phyloP scores from a whole-genome alignment of 2,329 filamentous ascomycete species.

The Fusarium aywerte region DNA sequence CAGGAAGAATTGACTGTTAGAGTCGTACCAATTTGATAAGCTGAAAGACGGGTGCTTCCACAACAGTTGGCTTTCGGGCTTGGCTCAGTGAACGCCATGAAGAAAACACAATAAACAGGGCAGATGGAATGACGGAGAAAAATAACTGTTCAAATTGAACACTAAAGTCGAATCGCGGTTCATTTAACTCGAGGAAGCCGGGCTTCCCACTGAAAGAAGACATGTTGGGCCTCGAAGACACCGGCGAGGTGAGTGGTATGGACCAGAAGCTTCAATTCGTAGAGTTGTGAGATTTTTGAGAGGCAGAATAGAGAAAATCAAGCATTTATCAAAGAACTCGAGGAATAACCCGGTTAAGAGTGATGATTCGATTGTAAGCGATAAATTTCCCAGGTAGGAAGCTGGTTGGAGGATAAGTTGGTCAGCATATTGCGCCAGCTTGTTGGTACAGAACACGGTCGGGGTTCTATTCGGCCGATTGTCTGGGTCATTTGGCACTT shows the following conservation, averaged over 20 bases:
- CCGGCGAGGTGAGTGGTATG: too few species aligned
- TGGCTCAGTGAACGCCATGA: slow-evolving; percentile 50
- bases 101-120: slow-evolving; percentile 53
- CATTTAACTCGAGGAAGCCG: not conserved
- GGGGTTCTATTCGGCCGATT: not conserved
- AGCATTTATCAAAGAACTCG: too few species aligned
- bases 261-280: too few species aligned
- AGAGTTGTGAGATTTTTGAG: too few species aligned
- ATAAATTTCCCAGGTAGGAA: not conserved
- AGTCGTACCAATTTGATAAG: slow-evolving; percentile 48
- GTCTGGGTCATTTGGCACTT: not conserved
- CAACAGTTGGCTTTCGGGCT: slow-evolving; percentile 46
- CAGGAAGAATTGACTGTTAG: not conserved
- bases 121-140: slow-evolving; percentile 55
- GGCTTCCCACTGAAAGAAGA: not conserved
- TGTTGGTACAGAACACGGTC: not conserved
- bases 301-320: too few species aligned
- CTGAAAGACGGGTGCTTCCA: slow-evolving; percentile 51
- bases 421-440: not conserved
- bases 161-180: slow-evolving; percentile 61
- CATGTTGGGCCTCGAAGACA: not conserved
- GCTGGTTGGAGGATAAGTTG: not conserved
- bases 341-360: too few species aligned
- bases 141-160: slow-evolving; percentile 60
- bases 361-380: not conserved